These are phyloP conservation scores for Epichloe baconii DNA, from an alignment of 2,329 filamentous ascomycete species.

Conservation along the genomic window DNA sequence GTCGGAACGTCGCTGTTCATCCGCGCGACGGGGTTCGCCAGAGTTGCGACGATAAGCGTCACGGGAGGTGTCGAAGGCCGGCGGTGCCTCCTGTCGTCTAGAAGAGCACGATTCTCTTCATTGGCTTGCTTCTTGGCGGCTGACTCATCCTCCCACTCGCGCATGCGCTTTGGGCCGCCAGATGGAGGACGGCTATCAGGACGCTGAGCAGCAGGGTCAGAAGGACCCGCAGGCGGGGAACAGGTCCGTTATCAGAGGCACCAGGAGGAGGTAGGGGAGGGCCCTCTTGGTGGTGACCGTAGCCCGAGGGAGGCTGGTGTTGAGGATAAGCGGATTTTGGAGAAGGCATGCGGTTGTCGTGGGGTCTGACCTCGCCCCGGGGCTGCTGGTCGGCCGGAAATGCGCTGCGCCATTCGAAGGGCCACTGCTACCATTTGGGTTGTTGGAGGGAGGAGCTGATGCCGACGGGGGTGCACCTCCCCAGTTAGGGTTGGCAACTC, in stretches of 20 bases:
- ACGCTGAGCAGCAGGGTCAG: constrained; percentile 52
- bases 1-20: constrained; percentile 49
- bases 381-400: constrained; percentile 61
- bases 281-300: constrained; percentile 58
- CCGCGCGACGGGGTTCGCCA: constrained; percentile 54
- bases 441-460: constrained; percentile 24
- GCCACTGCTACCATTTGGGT: constrained; percentile 20
- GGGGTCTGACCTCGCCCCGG: constrained; percentile 68
- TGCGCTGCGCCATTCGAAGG: constrained; percentile 48
- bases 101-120: constrained; percentile 73
- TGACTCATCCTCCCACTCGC: constrained; percentile 85
- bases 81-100: constrained; percentile 74
- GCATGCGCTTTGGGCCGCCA: constrained; percentile 67
- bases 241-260: constrained; percentile 42
- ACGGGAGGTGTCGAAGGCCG: constrained; percentile 60
- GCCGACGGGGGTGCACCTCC: constrained; percentile 37
- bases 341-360: constrained; percentile 82
- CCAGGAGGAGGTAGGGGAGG: constrained; percentile 31
- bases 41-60: constrained; percentile 66
- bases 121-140: constrained; percentile 73
- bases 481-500: constrained; percentile 48
- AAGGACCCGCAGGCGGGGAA: constrained; percentile 34
- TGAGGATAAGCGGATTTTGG: constrained; percentile 77
- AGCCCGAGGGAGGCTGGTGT: constrained; percentile 41
- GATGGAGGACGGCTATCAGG: constrained; percentile 64